These are phyloP conservation scores for Datisca glomerata DNA, from an alignment of 306 rosid species.

Conservation along the genomic window DNA sequence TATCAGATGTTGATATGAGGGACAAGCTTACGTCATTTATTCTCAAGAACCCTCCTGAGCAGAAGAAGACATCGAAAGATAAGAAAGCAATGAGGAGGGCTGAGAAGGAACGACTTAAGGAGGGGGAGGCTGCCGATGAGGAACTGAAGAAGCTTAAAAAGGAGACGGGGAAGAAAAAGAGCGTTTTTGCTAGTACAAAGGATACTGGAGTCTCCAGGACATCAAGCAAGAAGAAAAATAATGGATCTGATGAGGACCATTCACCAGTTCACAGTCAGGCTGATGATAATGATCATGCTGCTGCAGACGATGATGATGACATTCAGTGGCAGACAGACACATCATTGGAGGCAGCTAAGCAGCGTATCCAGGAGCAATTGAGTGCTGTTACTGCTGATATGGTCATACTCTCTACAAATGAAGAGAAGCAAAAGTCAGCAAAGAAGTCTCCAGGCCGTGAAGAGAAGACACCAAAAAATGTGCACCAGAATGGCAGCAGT, in stretches of 20 bases:
- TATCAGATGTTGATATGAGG: slow-evolving; percentile 80
- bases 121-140: slow-evolving; percentile 70
- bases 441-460: slow-evolving; percentile 29
- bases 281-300: slow-evolving; percentile 36
- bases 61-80: slow-evolving; percentile 57
- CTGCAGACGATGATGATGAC: slow-evolving; percentile 21
- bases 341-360: slow-evolving; percentile 52
- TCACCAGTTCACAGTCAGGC: slow-evolving; percentile 40
- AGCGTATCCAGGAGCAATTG: slow-evolving; percentile 67
- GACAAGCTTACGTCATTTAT: slow-evolving; percentile 72
- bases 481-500: slow-evolving; percentile 19
- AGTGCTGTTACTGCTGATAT: slow-evolving; percentile 64
- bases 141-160: slow-evolving; percentile 51
- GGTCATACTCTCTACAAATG: slow-evolving; percentile 58
- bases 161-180: slow-evolving; percentile 50
- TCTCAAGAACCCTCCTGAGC: slow-evolving; percentile 68
- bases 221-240: slow-evolving; percentile 35
- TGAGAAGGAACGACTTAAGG: slow-evolving; percentile 70
- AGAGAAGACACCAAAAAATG: slow-evolving; percentile 6
- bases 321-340: slow-evolving; percentile 72
- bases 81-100: slow-evolving; percentile 82
- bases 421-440: slow-evolving; percentile 31
- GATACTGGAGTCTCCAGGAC: slow-evolving; percentile 21
- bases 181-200: slow-evolving; percentile 27
- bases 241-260: slow-evolving; percentile 59